Base-by-base conservation (phyloP, 169 alveolate species). In the Eimeria necatrix region DNA sequence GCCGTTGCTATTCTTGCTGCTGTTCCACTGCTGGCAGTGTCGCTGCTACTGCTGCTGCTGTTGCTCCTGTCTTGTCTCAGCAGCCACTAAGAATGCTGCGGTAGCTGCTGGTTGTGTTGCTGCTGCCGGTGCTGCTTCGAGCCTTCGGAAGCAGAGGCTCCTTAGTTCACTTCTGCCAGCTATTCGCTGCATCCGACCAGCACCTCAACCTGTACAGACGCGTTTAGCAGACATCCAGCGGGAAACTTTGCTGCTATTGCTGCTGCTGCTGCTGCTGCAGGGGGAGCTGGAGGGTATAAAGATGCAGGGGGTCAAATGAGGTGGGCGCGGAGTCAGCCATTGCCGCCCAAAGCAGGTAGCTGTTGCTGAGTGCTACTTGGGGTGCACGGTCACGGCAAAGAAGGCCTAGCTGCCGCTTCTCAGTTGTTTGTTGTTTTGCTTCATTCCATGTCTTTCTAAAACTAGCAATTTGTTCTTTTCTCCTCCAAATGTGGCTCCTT, bases 261-360 rank as follows among this genome's bases (percentile, higher is more conserved):
- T 26, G 9, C n/a, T 22, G 10, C 41, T 73, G 84, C 84, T 73
- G 84, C 56, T 73, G 22, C 53, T 26, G 84, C 84, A 73, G 84
- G 20, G 10, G 84, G 84, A 73, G 84, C 51, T 12, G 84, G 84
- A 9, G 56, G 59, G 3, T 73, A 73, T n/a, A 73, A 73, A 53
- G 84, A 73, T 41, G 20, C 56, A 12, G 56, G 41, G 4, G 84
- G 84, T 12, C 84, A 20, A 16, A 32, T 18, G 56, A 49, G 84
- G 9, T 73, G 84, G 84, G 84, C 84, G 24, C n/a, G 56, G 84
- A 73, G 84, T 26, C 59, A 73, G 84, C 84, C 56, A 20, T n/a
- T 73, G 51, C 84, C 84, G 20, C 84, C 84, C n/a, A 73, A 73
- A 73, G 84, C 84, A 73, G 84, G 84, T 73, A 73, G 41, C 2